These are phyloP conservation scores for Tinospora cordifolia DNA, from an alignment of 164 flowering plant genomes.

Conservation along the genomic window DNA sequence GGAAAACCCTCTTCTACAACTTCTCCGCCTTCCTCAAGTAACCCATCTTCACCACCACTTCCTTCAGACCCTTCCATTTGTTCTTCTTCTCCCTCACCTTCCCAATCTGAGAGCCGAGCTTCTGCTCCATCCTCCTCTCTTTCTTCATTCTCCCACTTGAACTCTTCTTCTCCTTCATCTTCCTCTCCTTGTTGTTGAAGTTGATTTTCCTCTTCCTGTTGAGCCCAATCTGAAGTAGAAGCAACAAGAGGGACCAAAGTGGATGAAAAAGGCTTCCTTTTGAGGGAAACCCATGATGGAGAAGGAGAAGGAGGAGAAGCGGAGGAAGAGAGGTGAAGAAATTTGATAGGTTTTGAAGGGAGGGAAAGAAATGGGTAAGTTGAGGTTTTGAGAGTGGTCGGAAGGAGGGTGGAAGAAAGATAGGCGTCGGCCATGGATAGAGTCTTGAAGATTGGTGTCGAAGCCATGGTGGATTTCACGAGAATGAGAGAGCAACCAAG, in stretches of 20 bases:
- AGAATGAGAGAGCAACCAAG: constrained; percentile 6
- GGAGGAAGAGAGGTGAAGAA: constrained; percentile 25
- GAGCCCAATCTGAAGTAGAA: constrained; percentile 56
- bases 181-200: constrained; percentile 5
- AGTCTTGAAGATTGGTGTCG: constrained; percentile 32
- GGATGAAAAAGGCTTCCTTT: constrained; percentile 23
- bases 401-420: constrained; percentile 28
- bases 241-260: constrained; percentile 30
- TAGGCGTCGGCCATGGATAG: constrained; percentile 34
- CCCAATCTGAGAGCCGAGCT: background rate
- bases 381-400: constrained; percentile 22
- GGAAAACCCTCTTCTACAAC: constrained; percentile 22
- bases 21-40: constrained; percentile 14
- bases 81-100: constrained; percentile 12
- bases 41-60: constrained; percentile 16
- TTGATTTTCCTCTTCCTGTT: constrained; percentile 34
- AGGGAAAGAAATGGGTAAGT: constrained; percentile 18
- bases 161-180: constrained; percentile 13
- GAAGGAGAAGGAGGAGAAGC: constrained; percentile 16
- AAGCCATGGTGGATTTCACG: constrained; percentile 20
- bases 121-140: background rate
- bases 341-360: constrained; percentile 30
- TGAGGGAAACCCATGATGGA: constrained; percentile 20
- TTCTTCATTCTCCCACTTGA: constrained; percentile 20
- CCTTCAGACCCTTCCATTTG: constrained; percentile 1